These are phyloP conservation scores for Pugionium cornutum DNA, from an alignment of 345 rosid genomes.

Conservation along the genomic window DNA sequence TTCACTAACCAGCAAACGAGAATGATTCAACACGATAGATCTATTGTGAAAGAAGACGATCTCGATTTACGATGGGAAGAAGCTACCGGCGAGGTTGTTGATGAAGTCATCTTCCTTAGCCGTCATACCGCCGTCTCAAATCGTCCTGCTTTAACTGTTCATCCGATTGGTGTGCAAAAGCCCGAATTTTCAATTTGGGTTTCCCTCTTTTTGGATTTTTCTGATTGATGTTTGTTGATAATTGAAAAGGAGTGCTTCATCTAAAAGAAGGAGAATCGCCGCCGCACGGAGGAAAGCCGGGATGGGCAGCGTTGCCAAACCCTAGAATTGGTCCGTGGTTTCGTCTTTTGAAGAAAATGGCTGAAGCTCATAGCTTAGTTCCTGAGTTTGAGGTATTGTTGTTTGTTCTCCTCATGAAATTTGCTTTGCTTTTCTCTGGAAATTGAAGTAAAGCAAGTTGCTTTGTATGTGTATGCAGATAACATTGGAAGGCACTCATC, in stretches of 20 bases:
- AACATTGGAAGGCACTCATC: constrained; percentile 94
- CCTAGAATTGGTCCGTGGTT: constrained; percentile 95
- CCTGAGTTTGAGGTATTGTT: constrained; percentile 87
- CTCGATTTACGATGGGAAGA: constrained; percentile 85
- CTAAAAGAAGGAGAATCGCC: constrained; percentile 71
- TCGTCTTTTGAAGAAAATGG: constrained; percentile 67
- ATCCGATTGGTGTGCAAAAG: constrained; percentile 66
- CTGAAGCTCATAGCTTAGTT: constrained; percentile 64
- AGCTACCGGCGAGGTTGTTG: constrained; percentile 72
- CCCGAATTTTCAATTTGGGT: not conserved
- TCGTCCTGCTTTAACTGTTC: constrained; percentile 89
- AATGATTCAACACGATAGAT: constrained; percentile 58
- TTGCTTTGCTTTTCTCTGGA: not conserved
- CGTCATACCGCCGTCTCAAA: constrained; percentile 89
- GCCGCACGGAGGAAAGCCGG: constrained; percentile 89
- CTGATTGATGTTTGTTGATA: constrained; percentile 9
- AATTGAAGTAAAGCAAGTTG: constrained; percentile 7
- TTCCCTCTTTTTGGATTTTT: not conserved
- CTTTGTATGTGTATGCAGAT: constrained; percentile 48
- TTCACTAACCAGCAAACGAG: constrained; percentile 57
- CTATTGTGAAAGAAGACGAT: constrained; percentile 75
- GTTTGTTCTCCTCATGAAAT: not conserved
- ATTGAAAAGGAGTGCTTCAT: constrained; percentile 75
- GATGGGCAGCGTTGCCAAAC: constrained; percentile 87
- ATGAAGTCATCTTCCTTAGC: constrained; percentile 87